phyloP scores from a whole-genome alignment of 78 protist genomes.

The Corallochytrium limacisporum region DNA sequence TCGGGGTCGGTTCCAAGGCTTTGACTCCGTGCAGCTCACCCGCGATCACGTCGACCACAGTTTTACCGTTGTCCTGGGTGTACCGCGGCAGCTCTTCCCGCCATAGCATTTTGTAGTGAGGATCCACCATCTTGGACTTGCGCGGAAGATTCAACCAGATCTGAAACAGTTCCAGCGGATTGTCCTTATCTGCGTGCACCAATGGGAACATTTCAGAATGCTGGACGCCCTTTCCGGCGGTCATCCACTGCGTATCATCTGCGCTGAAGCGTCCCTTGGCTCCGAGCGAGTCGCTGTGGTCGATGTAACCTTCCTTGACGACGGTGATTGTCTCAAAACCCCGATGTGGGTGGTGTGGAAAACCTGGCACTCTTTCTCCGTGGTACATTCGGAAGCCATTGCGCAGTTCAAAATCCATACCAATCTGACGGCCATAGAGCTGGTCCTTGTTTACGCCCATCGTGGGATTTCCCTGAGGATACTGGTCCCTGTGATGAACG shows the following conservation, averaged over 20 bases:
- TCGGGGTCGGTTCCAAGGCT: too few species aligned
- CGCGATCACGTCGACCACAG: background rate
- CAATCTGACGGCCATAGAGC: too few species aligned
- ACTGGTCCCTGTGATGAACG: too few species aligned
- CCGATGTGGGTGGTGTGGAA: slow-evolving; percentile 51
- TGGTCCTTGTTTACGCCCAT: too few species aligned
- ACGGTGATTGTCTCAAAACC: slow-evolving; percentile 43
- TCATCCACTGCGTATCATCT: slow-evolving; percentile 37
- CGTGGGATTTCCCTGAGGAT: too few species aligned
- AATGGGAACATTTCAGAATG: slow-evolving; percentile 31
- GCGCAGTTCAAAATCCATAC: too few species aligned
- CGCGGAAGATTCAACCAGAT: slow-evolving; percentile 39
- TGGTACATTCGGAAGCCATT: background rate
- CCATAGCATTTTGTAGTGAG: background rate
- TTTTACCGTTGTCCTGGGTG: background rate
- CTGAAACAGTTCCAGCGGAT: slow-evolving; percentile 15
- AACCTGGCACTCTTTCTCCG: background rate
- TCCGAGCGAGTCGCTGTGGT: slow-evolving; percentile 25
- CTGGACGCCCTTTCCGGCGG: slow-evolving; percentile 35
- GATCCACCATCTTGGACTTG: slow-evolving; percentile 23
- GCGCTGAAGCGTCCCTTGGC: background rate
- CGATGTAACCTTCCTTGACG: slow-evolving; percentile 6
- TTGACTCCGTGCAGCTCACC: background rate
- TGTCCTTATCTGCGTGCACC: too few species aligned
- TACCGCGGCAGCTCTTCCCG: background rate